Base-by-base conservation (phyloP, 345 rosid genomes). In the Euphorbia peplus region DNA sequence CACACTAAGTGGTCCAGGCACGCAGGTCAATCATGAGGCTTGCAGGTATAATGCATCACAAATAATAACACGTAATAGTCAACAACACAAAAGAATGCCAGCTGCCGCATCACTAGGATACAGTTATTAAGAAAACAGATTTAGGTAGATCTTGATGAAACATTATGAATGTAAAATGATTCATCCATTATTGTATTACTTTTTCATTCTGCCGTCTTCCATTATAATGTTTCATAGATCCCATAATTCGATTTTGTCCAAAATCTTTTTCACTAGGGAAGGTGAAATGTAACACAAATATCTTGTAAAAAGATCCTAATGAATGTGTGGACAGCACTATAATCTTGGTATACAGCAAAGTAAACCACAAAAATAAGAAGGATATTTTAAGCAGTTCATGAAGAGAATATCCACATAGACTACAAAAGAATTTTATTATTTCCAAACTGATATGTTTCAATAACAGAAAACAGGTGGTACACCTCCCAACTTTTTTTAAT, bases 1-100 rank as follows among this genome's bases (percentile, higher is more conserved):
- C 48, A 26, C 18, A 9, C 6, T 21, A 35, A 22, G 28, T 67
- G 32, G 28, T 12, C 55, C 10, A 65, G n/a, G 58, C 55, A 65
- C 47, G 46, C 25, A n/a, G 21, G 57, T 48, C 28, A 52, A 24
- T 66, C 47, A 66, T 48, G 46, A 51, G 30, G 60, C 47, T 21
- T 32, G 59, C 18, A 13, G 30, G 19, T 30, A 51, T 13, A 22
- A 51, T 66, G 15, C 59, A 51, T 37, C 8, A 24, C 69, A 14
- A 35, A 58, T 12, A 66, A n/a, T 48, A 52, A 21, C 47, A 22
- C 18, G 13, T 32, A 2, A 32, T 1, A 52, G 60, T 19, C 35
- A 26, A 30, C 19, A 21, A 32, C 44, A 30, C 15, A 65, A 13
- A 3, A 52, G 13, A 5, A 35, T 32, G 50, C 53, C 21, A 12